Base-by-base conservation (phyloP, 2,329 filamentous ascomycete genomes). In the Hymenoscyphus occultus region DNA sequence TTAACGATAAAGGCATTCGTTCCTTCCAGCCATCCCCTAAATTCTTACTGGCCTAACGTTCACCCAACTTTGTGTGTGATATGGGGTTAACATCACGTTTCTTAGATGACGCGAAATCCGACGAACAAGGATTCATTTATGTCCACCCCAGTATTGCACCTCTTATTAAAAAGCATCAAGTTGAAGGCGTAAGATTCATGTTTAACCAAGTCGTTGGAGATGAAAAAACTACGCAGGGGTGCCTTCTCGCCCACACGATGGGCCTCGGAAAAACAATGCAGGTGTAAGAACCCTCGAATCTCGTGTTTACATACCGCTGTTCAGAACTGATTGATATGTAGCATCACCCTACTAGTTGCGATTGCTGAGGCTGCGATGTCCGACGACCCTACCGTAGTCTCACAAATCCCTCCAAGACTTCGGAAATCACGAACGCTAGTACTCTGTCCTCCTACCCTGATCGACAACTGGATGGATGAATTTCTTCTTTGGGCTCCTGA, bases 181-280 rank as follows among this genome's bases (percentile, higher is more conserved):
- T 96, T 58, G 82, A 86, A 0, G 93, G 93, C 1, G 86, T 97
- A 22, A 88, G 89, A 12, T 97, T 97, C 76, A 85, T 97, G 81
- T 97, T 93, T 92, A 88, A 92, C 70, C 90, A 94, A 68, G 80
- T 97, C 56, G 85, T 94, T 45, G 60, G 54, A 14, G 69, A 87
- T 63, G 75, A 80, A 1, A 78, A 82, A 3, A 78, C 80, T 5
- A 82, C 83, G 19, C 88, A 93, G 76, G 93, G 93, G 2, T 96
- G 91, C 73, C 82, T 96, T 13, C 81, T 97, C 22, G 90, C 93
- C 5, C 93, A 97, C 75, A 92, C 91, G 0, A 97, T 97, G 93
- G 93, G 93, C 1, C 79, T 97, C 2, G 93, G 93, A 16, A 97
- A 97, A 79, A 96, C 93, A 0, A 92, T 96, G 88, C 93, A 97